phyloP scores from a whole-genome alignment of 179 eudicot species.

The Spergularia azorica region DNA sequence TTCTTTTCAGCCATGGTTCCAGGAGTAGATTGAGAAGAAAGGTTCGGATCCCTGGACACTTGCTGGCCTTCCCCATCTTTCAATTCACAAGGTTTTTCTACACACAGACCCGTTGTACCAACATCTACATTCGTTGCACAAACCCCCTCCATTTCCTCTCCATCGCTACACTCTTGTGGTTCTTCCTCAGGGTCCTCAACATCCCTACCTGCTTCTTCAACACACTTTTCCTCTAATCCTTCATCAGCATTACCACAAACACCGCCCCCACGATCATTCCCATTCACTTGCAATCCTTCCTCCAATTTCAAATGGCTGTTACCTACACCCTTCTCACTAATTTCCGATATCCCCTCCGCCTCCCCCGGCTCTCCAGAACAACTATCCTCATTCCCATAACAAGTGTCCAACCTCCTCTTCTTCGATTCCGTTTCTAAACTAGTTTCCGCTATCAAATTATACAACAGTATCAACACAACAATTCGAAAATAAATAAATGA shows the following conservation, averaged over 20 bases:
- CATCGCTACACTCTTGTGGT: constrained; percentile 27
- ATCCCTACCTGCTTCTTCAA: constrained; percentile 23
- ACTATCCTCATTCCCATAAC: constrained; percentile 23
- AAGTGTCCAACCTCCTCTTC: constrained; percentile 20
- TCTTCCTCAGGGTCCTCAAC: constrained; percentile 34
- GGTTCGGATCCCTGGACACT: constrained; percentile 4
- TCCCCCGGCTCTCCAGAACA: constrained; percentile 22
- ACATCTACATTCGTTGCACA: neutral
- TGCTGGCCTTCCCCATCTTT: constrained; percentile 18
- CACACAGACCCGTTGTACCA: neutral
- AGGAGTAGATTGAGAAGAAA: constrained; percentile 8
- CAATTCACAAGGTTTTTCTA: constrained; percentile 1
- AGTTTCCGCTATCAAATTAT: constrained; percentile 2
- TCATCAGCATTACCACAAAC: neutral
- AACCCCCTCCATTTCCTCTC: constrained; percentile 24
- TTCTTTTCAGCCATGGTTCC: constrained; percentile 15
- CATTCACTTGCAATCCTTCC: neutral
- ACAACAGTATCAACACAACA: neutral
- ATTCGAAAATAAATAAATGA: neutral
- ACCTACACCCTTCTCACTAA: constrained; percentile 18
- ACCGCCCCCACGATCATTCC: neutral
- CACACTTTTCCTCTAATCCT: neutral
- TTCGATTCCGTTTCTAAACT: constrained; percentile 21
- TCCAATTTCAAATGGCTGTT: constrained; percentile 1
- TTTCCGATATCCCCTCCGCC: constrained; percentile 7